A percentile compares a stretch with the other conserved stretches of the same genome.
Conservation (phyloP, 2,329 filamentous ascomycete genomes). For the Epichloe hybrida region DNA sequence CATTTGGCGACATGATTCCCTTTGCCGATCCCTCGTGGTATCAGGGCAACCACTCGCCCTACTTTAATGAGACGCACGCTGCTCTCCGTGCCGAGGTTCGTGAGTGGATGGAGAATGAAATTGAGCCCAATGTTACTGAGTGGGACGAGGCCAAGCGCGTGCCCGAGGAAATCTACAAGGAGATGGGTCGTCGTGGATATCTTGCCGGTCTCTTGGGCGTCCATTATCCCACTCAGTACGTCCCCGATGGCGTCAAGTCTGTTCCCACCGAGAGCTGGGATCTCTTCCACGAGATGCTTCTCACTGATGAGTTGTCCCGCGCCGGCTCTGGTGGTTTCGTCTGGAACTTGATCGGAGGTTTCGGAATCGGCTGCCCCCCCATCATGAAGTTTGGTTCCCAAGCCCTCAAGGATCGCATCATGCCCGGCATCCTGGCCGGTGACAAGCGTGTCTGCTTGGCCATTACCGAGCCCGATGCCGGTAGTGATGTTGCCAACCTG, state of each 20-base stretch:
- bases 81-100: constrained; percentile 83
- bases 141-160: constrained; percentile 95
- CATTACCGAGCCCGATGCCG: constrained; percentile 93
- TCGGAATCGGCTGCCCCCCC: constrained; percentile 85
- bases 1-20: constrained; percentile 75
- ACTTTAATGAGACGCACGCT: constrained; percentile 89
- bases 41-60: constrained; percentile 86
- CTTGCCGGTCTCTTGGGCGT: constrained; percentile 82
- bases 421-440: constrained; percentile 76
- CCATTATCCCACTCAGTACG: constrained; percentile 66
- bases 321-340: constrained; percentile 83
- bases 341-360: constrained; percentile 95
- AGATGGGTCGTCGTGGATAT: constrained; percentile 88
- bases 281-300: constrained; percentile 90
- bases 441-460: constrained; percentile 97
- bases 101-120: constrained; percentile 77
- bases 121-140: constrained; percentile 84
- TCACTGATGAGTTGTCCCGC: constrained; percentile 90
- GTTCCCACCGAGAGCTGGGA: constrained; percentile 89
- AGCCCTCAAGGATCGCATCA: constrained; percentile 69
- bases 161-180: constrained; percentile 80
- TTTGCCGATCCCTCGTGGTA: constrained; percentile 94
- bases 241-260: constrained; percentile 52
- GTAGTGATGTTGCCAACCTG: constrained; percentile 87
- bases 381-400: constrained; percentile 86